Percentiles rank a stretch among this genome's conserved stretches.
These are phyloP conservation scores for Cyberlindnera suaveolens DNA, from an alignment of 805 yeast genomes.

Conservation along the genomic window DNA sequence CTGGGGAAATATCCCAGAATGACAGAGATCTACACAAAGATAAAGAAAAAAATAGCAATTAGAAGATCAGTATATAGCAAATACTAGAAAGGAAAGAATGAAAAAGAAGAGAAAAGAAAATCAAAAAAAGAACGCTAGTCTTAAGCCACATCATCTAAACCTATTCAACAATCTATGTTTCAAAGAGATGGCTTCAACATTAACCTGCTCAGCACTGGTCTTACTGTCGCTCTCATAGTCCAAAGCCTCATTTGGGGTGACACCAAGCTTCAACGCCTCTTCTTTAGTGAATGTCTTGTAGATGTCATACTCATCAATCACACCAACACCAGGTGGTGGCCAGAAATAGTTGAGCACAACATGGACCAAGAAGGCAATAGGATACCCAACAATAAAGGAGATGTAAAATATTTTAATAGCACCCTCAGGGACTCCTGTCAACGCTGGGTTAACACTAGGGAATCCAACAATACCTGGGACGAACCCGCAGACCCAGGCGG, in stretches of 20 bases:
- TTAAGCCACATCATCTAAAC: neutral
- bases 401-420: constrained; percentile 23
- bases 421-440: constrained; percentile 20
- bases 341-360: constrained; percentile 18
- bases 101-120: too few relatives aligned
- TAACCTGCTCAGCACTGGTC: neutral
- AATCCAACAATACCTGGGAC: constrained; percentile 40
- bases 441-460: constrained; percentile 23
- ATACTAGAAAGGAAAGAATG: too few relatives aligned
- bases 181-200: constrained; percentile 4
- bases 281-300: constrained; percentile 29
- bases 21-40: too few relatives aligned
- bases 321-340: constrained; percentile 26
- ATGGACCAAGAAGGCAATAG: constrained; percentile 20
- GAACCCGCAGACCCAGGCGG: constrained; percentile 33
- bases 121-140: too few relatives aligned
- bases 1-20: too few relatives aligned
- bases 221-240: neutral
- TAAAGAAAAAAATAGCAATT: too few relatives aligned
- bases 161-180: constrained; percentile 2
- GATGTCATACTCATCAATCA: constrained; percentile 28
- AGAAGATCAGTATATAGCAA: too few relatives aligned
- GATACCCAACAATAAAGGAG: constrained; percentile 23
- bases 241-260: constrained; percentile 21
- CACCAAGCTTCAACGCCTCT: constrained; percentile 28